These are phyloP conservation scores for Phytopythium sindhum DNA, from an alignment of 352 stramenopile species.

Conservation along the genomic window DNA sequence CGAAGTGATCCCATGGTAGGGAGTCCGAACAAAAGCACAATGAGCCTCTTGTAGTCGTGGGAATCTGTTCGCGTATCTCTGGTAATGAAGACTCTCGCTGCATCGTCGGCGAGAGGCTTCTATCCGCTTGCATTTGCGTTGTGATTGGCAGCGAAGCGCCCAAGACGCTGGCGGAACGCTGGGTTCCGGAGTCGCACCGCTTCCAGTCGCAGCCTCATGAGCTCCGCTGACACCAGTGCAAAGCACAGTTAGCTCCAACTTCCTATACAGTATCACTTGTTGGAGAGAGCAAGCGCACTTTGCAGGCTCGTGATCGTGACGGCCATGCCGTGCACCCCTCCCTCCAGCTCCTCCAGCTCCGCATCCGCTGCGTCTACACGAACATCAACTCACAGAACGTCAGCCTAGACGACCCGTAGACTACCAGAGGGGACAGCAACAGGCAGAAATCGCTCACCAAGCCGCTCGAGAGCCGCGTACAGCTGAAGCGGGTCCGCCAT, in stretches of 20 bases:
- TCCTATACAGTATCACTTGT: neutral
- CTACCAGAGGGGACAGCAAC: neutral
- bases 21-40: neutral
- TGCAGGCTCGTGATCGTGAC: constrained; percentile 2
- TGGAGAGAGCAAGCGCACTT: neutral
- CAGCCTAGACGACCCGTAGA: neutral
- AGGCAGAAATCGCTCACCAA: neutral
- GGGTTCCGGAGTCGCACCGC: constrained; percentile 13
- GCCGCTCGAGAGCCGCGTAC: neutral
- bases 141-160: neutral
- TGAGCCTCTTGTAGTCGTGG: neutral
- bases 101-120: neutral
- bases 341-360: constrained; percentile 2
- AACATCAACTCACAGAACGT: neutral
- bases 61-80: neutral
- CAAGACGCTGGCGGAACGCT: constrained; percentile 10
- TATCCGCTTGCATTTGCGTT: neutral
- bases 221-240: constrained; percentile 4
- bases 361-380: neutral
- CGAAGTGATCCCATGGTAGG: constrained; percentile 47
- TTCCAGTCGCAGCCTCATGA: constrained; percentile 13
- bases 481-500: neutral
- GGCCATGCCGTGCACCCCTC: neutral
- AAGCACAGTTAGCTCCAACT: neutral
- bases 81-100: neutral